Percentiles rank a stretch among this genome's conserved stretches.
phyloP scores from a whole-genome alignment of 305 asterid species.

The Solanum hybrid region DNA sequence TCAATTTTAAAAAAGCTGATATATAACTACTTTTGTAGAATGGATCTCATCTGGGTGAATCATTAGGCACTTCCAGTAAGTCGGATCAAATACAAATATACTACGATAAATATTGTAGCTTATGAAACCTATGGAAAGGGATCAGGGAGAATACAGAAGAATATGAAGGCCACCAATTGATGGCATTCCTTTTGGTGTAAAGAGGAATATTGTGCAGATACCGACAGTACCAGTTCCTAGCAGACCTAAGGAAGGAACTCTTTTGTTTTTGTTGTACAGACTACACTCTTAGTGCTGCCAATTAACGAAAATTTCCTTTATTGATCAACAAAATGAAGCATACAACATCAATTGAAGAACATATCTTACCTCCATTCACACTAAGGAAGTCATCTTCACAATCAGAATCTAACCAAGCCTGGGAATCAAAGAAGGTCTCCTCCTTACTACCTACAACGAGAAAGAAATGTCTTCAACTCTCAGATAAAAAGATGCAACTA shows the following conservation, averaged over 20 bases:
- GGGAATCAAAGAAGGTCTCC: constrained; percentile 76
- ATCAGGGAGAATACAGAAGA: too few species aligned
- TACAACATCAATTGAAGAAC: background rate
- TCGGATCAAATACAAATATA: background rate
- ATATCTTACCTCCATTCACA: constrained; percentile 75
- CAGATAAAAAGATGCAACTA: background rate
- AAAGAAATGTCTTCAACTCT: background rate
- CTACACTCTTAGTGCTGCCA: too few species aligned
- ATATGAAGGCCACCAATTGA: too few species aligned
- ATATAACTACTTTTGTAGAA: background rate
- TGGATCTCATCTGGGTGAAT: background rate
- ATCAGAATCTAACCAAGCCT: constrained; percentile 80
- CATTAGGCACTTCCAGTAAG: background rate
- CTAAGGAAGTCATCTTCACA: constrained; percentile 79
- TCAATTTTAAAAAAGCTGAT: background rate
- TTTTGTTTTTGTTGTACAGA: too few species aligned
- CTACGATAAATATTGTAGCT: background rate
- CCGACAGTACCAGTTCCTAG: too few species aligned
- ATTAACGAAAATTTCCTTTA: too few species aligned
- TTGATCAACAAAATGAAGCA: background rate
- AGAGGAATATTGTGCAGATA: too few species aligned
- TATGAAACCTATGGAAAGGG: too few species aligned
- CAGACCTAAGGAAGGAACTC: too few species aligned
- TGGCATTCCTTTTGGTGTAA: too few species aligned
- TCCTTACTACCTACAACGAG: constrained; percentile 60